A percentile compares a stretch with the other conserved stretches of the same genome.
phyloP scores from a whole-genome alignment of 306 rosid genomes.

The Biancaea sappan region DNA sequence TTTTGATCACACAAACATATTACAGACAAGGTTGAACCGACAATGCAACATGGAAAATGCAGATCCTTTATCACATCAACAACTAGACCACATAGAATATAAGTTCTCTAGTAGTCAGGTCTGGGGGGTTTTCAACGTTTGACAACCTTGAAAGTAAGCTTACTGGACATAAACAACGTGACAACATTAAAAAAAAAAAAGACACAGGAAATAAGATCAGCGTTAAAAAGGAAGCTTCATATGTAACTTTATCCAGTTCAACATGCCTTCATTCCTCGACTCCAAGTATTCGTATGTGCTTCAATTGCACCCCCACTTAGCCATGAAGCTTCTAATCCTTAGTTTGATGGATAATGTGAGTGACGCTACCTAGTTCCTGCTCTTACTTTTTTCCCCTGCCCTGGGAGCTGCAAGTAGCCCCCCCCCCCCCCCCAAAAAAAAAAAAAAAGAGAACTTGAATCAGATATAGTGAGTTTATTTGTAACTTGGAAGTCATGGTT shows the following conservation, averaged over 20 bases:
- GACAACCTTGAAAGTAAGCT: conserved; percentile 40
- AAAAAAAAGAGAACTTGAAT: conserved; percentile 9
- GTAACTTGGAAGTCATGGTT: not conserved
- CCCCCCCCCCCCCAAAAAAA: no score
- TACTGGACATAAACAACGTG: conserved; percentile 37
- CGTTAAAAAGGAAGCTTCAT: conserved; percentile 34
- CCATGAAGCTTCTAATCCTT: conserved; percentile 32
- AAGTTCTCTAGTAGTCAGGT: conserved; percentile 30
- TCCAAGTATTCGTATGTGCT: not conserved
- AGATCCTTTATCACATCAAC: conserved; percentile 41
- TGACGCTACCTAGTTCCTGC: conserved; percentile 49
- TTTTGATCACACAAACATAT: conserved; percentile 38
- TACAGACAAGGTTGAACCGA: conserved; percentile 32
- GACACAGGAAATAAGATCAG: conserved; percentile 25
- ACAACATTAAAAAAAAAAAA: conserved; percentile 37
- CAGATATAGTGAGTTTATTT: not conserved
- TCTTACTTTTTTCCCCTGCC: conserved; percentile 69
- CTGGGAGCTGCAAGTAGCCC: conserved; percentile 70
- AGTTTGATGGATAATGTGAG: conserved; percentile 41
- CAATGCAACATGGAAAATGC: conserved; percentile 47
- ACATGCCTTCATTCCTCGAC: conserved; percentile 34
- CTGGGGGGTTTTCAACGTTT: conserved; percentile 32
- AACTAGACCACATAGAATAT: conserved; percentile 37
- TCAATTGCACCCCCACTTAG: conserved; percentile 20
- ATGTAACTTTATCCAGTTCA: conserved; percentile 48